phyloP scores from a whole-genome alignment of 257 asterid species.

The Salvia splendens region DNA sequence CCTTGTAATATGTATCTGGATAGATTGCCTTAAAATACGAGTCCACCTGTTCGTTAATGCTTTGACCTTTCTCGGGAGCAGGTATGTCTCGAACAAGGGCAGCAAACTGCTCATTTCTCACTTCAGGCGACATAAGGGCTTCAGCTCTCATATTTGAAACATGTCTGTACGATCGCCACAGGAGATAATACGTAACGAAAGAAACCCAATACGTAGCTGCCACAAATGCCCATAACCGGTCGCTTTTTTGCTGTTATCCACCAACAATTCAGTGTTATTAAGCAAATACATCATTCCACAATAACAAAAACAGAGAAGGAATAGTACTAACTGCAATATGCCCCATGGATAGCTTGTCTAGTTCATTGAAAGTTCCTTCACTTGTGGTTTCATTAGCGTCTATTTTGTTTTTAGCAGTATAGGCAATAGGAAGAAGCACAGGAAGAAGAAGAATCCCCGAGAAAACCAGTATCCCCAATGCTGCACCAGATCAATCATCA shows the following conservation, averaged over 20 bases:
- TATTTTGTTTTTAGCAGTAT: slow-evolving; percentile 44
- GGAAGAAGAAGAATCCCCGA: slow-evolving; percentile 73
- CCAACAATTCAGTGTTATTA: slow-evolving; percentile 5
- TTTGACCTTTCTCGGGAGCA: slow-evolving; percentile 50
- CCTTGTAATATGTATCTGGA: slow-evolving; percentile 78
- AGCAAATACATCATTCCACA: neutral
- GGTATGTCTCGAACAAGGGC: slow-evolving; percentile 86
- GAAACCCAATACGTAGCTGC: slow-evolving; percentile 70
- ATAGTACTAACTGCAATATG: slow-evolving; percentile 56
- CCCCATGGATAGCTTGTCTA: slow-evolving; percentile 80
- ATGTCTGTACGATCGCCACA: slow-evolving; percentile 85
- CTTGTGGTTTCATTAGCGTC: slow-evolving; percentile 55
- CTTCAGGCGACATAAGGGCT: slow-evolving; percentile 76
- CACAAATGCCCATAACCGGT: slow-evolving; percentile 76
- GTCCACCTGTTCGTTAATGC: slow-evolving; percentile 82
- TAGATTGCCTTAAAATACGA: slow-evolving; percentile 70
- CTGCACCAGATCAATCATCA: slow-evolving; percentile 40
- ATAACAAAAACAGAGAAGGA: neutral
- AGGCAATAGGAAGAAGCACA: slow-evolving; percentile 71
- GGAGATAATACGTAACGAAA: slow-evolving; percentile 55
- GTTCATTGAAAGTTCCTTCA: slow-evolving; percentile 62
- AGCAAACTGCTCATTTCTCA: slow-evolving; percentile 72
- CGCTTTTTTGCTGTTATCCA: slow-evolving; percentile 49
- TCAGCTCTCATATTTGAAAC: slow-evolving; percentile 62
- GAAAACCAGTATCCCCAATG: slow-evolving; percentile 68